Percentiles rank a stretch among this genome's conserved stretches.
phyloP scores from a whole-genome alignment of 176 grass and related monocot species.

The Secale cereale region DNA sequence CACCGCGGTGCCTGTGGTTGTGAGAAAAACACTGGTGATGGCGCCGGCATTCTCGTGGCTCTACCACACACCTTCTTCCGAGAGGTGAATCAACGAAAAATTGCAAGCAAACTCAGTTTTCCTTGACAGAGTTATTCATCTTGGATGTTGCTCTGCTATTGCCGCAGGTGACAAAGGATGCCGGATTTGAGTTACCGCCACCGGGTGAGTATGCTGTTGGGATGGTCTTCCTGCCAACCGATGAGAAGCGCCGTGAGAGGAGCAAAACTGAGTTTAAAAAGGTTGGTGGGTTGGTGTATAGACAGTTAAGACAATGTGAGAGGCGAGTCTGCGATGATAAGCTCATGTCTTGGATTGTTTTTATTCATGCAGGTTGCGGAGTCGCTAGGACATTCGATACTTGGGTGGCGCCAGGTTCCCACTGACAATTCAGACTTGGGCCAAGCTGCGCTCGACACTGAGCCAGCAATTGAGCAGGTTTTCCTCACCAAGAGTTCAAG shows the following conservation, averaged over 20 bases:
- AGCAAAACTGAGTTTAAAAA: constrained; percentile 83
- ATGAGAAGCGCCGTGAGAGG: constrained; percentile 63
- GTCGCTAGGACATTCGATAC: constrained; percentile 67
- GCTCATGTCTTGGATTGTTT: constrained; percentile 15
- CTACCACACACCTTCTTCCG: constrained; percentile 78
- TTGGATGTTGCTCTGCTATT: neutral
- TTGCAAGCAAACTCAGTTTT: neutral
- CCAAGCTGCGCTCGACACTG: constrained; percentile 67
- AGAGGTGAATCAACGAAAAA: constrained; percentile 35
- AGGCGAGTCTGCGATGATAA: neutral
- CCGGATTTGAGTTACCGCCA: constrained; percentile 71
- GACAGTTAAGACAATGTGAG: neutral
- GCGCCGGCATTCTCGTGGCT: constrained; percentile 88
- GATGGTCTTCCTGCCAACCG: constrained; percentile 80
- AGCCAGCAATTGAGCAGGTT: constrained; percentile 84
- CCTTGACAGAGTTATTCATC: constrained; percentile 15
- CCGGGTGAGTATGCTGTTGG: constrained; percentile 82
- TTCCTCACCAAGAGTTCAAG: constrained; percentile 69
- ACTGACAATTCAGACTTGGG: constrained; percentile 88
- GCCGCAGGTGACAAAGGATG: constrained; percentile 73
- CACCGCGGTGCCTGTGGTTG: constrained; percentile 95
- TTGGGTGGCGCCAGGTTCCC: constrained; percentile 90
- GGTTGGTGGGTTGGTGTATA: constrained; percentile 36
- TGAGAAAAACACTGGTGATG: constrained; percentile 94
- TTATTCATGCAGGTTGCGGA: constrained; percentile 58